phyloP scores from a whole-genome alignment of 2,329 filamentous ascomycete species.

The Penicillium sp. region DNA sequence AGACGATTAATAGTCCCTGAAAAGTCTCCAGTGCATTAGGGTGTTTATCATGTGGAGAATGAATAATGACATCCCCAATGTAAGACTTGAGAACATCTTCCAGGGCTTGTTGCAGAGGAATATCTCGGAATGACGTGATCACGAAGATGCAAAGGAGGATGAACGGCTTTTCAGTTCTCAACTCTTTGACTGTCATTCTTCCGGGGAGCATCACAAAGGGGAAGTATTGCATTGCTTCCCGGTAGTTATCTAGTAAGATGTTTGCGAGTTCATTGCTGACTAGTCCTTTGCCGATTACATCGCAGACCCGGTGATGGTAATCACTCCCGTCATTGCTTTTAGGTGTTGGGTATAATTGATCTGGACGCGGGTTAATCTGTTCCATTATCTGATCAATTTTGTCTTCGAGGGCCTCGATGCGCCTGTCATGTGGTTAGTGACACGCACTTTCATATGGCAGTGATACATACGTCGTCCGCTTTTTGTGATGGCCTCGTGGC shows the following conservation, averaged over 20 bases:
- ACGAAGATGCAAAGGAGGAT: constrained; percentile 11
- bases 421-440: not conserved
- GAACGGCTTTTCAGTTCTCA: constrained; percentile 13
- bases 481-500: constrained; percentile 6
- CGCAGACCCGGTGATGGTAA: not conserved
- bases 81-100: constrained; percentile 10
- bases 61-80: constrained; percentile 2
- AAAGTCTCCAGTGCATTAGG: constrained; percentile 4
- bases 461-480: constrained; percentile 2
- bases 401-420: constrained; percentile 9
- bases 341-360: not conserved
- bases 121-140: constrained; percentile 9
- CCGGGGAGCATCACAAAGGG: constrained; percentile 10
- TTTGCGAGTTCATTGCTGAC: constrained; percentile 8
- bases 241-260: constrained; percentile 6
- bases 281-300: constrained; percentile 12
- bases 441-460: too few relatives aligned
- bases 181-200: constrained; percentile 3
- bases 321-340: not conserved
- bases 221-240: constrained; percentile 3
- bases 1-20: constrained; percentile 10
- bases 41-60: not conserved
- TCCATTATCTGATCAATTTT: constrained; percentile 12
- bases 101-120: constrained; percentile 4
- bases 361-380: constrained; percentile 1